A percentile compares a stretch with the other conserved stretches of the same genome.
phyloP scores from a whole-genome alignment of 1,139 yeast species.

The Keqinozyma sinolaborantium region DNA sequence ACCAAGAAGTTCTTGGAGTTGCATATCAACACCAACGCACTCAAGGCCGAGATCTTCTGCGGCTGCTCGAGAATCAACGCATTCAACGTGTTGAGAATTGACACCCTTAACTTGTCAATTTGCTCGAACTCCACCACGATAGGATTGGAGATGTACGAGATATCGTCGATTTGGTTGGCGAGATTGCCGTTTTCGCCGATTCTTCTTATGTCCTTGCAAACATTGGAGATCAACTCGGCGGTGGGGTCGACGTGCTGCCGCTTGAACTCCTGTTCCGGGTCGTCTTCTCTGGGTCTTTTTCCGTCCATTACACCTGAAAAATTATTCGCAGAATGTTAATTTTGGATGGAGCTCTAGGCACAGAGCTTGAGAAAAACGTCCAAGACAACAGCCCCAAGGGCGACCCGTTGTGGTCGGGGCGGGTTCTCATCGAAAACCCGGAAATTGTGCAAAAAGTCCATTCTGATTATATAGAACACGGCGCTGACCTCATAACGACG shows the following conservation, averaged over 20 bases:
- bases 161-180: slow-evolving; percentile 54
- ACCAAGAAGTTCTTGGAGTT: slow-evolving; percentile 64
- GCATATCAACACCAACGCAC: slow-evolving; percentile 67
- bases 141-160: slow-evolving; percentile 63
- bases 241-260: slow-evolving; percentile 41
- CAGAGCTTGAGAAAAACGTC: slow-evolving; percentile 20
- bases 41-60: slow-evolving; percentile 71
- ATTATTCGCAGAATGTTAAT: slow-evolving; percentile 4
- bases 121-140: slow-evolving; percentile 67
- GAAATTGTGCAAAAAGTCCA: slow-evolving; percentile 48
- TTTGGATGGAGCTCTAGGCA: slow-evolving; percentile 32
- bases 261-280: slow-evolving; percentile 15
- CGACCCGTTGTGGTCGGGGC: slow-evolving; percentile 61
- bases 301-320: slow-evolving; percentile 3
- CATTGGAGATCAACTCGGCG: slow-evolving; percentile 38
- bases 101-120: slow-evolving; percentile 58
- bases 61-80: slow-evolving; percentile 87
- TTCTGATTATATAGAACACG: slow-evolving; percentile 44
- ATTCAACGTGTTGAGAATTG: slow-evolving; percentile 58
- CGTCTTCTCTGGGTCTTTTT: slow-evolving; percentile 12
- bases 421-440: slow-evolving; percentile 47
- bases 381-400: slow-evolving; percentile 9
- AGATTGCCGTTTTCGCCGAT: slow-evolving; percentile 62
- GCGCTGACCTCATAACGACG: slow-evolving; percentile 56
- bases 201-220: slow-evolving; percentile 56